phyloP scores from a whole-genome alignment of 495 filamentous ascomycete genomes.

The Recurvomyces mirabilis region DNA sequence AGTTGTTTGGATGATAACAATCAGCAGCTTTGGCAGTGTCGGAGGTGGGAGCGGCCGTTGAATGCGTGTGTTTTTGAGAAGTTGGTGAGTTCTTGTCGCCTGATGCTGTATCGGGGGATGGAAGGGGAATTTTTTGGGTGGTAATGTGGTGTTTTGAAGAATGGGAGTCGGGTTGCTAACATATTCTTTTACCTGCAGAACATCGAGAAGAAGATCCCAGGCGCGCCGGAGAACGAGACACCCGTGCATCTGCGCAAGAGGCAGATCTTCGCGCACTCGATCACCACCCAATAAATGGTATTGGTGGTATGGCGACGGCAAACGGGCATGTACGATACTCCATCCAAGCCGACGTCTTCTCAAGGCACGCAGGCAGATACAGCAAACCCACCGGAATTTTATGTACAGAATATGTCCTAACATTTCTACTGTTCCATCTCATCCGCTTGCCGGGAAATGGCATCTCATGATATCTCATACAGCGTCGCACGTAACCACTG shows the following conservation, averaged over 20 bases:
- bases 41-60: slow-evolving; percentile 61
- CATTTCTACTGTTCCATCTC: too few relatives aligned
- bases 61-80: slow-evolving; percentile 94
- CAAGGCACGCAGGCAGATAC: too few relatives aligned
- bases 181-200: slow-evolving; percentile 41
- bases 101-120: neutral
- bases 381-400: too few relatives aligned
- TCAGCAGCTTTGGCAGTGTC: slow-evolving; percentile 88
- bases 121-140: neutral
- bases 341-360: too few relatives aligned
- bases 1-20: slow-evolving; percentile 94
- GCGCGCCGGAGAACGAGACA: slow-evolving; percentile 58
- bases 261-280: slow-evolving; percentile 58
- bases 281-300: slow-evolving; percentile 15
- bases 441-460: too few relatives aligned
- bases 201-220: slow-evolving; percentile 83
- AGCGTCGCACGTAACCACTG: too few relatives aligned
- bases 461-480: too few relatives aligned
- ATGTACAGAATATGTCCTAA: too few relatives aligned
- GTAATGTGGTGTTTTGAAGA: neutral
- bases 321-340: too few relatives aligned
- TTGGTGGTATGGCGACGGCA: too few relatives aligned
- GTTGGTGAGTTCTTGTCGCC: slow-evolving; percentile 50
- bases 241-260: slow-evolving; percentile 73
- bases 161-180: neutral